These are phyloP conservation scores for Populus hybrid DNA, from an alignment of 441 rosid genomes.

Conservation along the genomic window DNA sequence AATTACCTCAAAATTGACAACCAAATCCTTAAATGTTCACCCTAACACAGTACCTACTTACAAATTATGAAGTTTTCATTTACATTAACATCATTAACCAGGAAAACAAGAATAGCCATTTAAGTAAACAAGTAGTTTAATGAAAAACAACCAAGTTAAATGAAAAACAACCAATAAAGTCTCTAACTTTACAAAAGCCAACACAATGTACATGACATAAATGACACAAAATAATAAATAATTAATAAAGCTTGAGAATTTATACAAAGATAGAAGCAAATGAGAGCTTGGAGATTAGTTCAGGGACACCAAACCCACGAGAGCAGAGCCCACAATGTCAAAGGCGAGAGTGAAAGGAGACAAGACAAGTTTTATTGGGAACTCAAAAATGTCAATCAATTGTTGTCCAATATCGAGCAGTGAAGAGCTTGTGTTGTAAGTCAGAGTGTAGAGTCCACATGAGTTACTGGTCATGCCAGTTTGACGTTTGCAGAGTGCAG, in stretches of 20 bases:
- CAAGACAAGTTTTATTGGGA: slow-evolving; percentile 68
- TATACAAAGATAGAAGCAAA: slow-evolving; percentile 61
- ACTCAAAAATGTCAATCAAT: slow-evolving; percentile 57
- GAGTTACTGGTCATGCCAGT: too few species aligned
- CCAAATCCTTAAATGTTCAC: not conserved
- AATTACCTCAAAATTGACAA: not conserved
- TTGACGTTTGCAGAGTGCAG: too few species aligned
- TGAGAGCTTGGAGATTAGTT: slow-evolving; percentile 71
- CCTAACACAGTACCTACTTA: not conserved
- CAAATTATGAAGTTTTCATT: not conserved
- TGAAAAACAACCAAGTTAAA: not conserved
- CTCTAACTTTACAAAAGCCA: not conserved
- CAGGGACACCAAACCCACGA: slow-evolving; percentile 84
- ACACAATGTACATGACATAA: not conserved
- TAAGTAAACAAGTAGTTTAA: not conserved
- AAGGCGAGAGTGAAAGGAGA: slow-evolving; percentile 87
- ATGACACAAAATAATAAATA: not conserved
- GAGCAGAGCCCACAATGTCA: slow-evolving; percentile 86
- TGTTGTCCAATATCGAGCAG: slow-evolving; percentile 60
- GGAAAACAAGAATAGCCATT: not conserved
- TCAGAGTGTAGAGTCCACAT: slow-evolving; percentile 4
- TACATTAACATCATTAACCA: not conserved
- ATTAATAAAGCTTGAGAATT: slow-evolving; percentile 14
- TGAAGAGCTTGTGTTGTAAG: slow-evolving; percentile 47
- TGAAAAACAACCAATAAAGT: not conserved